Percentiles rank a stretch among this genome's conserved stretches.
These are phyloP conservation scores for Lineolata rhizophorae DNA, from an alignment of 495 filamentous ascomycete species.

Conservation along the genomic window DNA sequence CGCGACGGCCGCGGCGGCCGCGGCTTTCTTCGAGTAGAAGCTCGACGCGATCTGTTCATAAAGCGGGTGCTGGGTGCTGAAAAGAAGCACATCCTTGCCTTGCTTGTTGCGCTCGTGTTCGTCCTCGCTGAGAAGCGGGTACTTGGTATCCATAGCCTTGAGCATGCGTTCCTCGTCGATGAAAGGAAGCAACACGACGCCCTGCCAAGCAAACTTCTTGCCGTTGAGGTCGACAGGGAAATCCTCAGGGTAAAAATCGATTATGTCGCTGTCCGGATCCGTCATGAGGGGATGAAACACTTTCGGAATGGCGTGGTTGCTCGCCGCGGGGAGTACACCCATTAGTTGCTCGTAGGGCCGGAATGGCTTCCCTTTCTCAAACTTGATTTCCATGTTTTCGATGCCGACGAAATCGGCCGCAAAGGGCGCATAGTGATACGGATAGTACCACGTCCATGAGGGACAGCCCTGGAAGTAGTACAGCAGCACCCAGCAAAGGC, in stretches of 20 bases:
- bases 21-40: constrained; percentile 92
- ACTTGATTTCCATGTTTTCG: constrained; percentile 51
- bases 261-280: constrained; percentile 65
- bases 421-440: constrained; percentile 95
- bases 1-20: no score
- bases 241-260: constrained; percentile 92
- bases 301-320: constrained; percentile 72
- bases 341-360: constrained; percentile 94
- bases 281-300: constrained; percentile 80
- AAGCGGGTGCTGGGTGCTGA: constrained; percentile 62
- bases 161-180: constrained; percentile 83
- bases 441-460: constrained; percentile 97
- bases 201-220: constrained; percentile 98
- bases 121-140: constrained; percentile 54
- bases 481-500: constrained; percentile 87
- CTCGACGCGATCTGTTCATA: constrained; percentile 60
- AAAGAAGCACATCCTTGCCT: constrained; percentile 57
- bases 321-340: constrained; percentile 87
- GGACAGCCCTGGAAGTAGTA: constrained; percentile 98
- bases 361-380: constrained; percentile 73
- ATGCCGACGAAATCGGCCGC: constrained; percentile 86
- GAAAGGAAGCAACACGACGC: constrained; percentile 80
- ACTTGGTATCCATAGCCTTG: constrained; percentile 60
- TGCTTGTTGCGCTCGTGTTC: constrained; percentile 60
- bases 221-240: constrained; percentile 89